Percentiles rank a stretch among this genome's conserved stretches.
phyloP scores from a whole-genome alignment of 192 early-diverging fungal genomes.

The Rhizophagus clarus region DNA sequence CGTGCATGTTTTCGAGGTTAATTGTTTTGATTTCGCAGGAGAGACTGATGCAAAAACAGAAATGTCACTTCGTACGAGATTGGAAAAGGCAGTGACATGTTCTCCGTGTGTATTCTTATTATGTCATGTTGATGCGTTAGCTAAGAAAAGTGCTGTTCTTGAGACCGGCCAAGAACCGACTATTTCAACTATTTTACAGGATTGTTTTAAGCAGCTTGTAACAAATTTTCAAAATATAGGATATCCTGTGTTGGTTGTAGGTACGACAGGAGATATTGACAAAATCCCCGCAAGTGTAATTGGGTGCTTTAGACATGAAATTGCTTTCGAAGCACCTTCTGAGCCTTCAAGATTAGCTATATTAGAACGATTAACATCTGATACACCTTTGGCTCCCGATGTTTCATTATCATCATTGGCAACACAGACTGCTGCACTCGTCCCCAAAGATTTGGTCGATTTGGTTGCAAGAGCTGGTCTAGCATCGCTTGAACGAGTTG shows the following conservation, averaged over 20 bases:
- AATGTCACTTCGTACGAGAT: slow-evolving; percentile 69
- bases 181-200: slow-evolving; percentile 57
- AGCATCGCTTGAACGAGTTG: slow-evolving; percentile 62
- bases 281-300: slow-evolving; percentile 77
- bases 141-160: slow-evolving; percentile 55
- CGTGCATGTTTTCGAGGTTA: slow-evolving; percentile 76
- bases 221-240: slow-evolving; percentile 52
- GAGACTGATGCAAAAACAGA: slow-evolving; percentile 85
- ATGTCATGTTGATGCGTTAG: slow-evolving; percentile 76
- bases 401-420: slow-evolving; percentile 74
- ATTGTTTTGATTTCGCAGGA: slow-evolving; percentile 76
- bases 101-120: slow-evolving; percentile 87
- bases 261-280: slow-evolving; percentile 78
- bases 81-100: slow-evolving; percentile 74
- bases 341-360: slow-evolving; percentile 68
- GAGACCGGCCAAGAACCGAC: slow-evolving; percentile 62
- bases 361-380: slow-evolving; percentile 59
- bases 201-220: slow-evolving; percentile 57
- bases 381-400: slow-evolving; percentile 71
- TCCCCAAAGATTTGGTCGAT: slow-evolving; percentile 81
- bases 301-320: slow-evolving; percentile 78
- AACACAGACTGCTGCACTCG: slow-evolving; percentile 90
- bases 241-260: slow-evolving; percentile 76
- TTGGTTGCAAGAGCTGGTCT: slow-evolving; percentile 74
- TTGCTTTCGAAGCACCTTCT: slow-evolving; percentile 72